Evolutionary conservation across 768 basidiomycete species (phyloP), one percentile per base, ranked within the genome.

Genomic region (Chalciporus chontae): DNA sequence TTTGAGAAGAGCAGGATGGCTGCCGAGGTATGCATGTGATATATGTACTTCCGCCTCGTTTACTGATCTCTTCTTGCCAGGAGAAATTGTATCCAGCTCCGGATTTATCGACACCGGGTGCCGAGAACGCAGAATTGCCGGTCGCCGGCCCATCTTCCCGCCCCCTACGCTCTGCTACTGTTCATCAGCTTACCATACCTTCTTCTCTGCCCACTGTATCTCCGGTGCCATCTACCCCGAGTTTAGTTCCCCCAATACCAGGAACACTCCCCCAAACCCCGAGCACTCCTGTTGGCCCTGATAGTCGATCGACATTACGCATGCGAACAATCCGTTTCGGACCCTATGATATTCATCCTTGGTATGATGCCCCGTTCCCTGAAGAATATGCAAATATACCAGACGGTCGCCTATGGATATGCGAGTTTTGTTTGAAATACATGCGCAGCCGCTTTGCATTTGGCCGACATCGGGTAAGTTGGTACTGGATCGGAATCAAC

Each of bases 361-460:
- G 96, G 96, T 98, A 92, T 67, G 93, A 96, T 64, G 96, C 96
- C 19, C 96, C 96, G 6, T 98, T 97, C 66, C 95, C 96, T 0
- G 95, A 98, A 65, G 96, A 99, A 67, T 98, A 96, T 67, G 83
- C 91, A 37, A 81, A 83, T 48, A 87, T 94, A 48, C 90, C 93
- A 18, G 93, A 97, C 58, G 94, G 95, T 15, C 75, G 85, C 47
- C 71, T 99, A 50, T 98, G 93, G 93, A 85, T 96, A 64, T 99
- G 96, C 69, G 95, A 98, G 66, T 96, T 93, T 67, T 99, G 96
- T 65, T 67, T 99, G 61, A 97, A 94, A 72, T 98, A 98, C 60
- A 95, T 96, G 88, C 93, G 92, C 76, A 94, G 90, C 61, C 78
- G 79, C 43, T 98, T 94, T 68, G 85, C 86, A 40, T 87, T 87